Evolutionary conservation across 192 early-diverging fungal species (phyloP).

Genomic region (Tieghemiomyces parasiticus): DNA sequence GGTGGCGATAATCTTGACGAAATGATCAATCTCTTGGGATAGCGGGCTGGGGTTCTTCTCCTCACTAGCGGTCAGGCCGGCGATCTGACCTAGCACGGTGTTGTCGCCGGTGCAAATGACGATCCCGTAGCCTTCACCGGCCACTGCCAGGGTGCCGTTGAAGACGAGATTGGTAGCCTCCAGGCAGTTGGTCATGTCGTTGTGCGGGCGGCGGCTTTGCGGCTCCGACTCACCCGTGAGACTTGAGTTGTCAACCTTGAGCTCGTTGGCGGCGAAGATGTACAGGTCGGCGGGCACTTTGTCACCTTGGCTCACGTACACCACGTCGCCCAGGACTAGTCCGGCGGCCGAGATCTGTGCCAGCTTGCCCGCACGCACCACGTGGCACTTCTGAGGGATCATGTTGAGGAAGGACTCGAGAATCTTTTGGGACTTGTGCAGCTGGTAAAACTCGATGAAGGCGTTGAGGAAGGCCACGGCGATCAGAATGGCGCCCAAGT

Average conservation of each 20-base stretch:
- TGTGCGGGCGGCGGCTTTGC: slow-evolving; percentile 55
- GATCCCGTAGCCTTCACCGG: slow-evolving; percentile 81
- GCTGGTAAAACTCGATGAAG: slow-evolving; percentile 83
- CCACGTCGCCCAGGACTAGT: slow-evolving; percentile 77
- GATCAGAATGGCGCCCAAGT: slow-evolving; percentile 81
- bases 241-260: slow-evolving; percentile 96
- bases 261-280: slow-evolving; percentile 60
- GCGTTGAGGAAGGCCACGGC: slow-evolving; percentile 82
- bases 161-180: slow-evolving; percentile 88
- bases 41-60: slow-evolving; percentile 58
- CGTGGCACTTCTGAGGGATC: slow-evolving; percentile 74
- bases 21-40: slow-evolving; percentile 55
- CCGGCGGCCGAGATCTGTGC: slow-evolving; percentile 47
- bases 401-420: slow-evolving; percentile 84
- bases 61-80: slow-evolving; percentile 67
- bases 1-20: slow-evolving; percentile 74
- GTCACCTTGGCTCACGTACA: slow-evolving; percentile 82
- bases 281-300: slow-evolving; percentile 88
- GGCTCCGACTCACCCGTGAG: slow-evolving; percentile 93
- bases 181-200: slow-evolving; percentile 64
- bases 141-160: slow-evolving; percentile 72
- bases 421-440: slow-evolving; percentile 76
- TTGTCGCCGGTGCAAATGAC: slow-evolving; percentile 86
- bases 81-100: slow-evolving; percentile 94
- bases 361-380: slow-evolving; percentile 60